These are phyloP conservation scores for Pseudogymnoascus verrucosus DNA, from an alignment of 2,329 filamentous ascomycete species.

Conservation along the genomic window DNA sequence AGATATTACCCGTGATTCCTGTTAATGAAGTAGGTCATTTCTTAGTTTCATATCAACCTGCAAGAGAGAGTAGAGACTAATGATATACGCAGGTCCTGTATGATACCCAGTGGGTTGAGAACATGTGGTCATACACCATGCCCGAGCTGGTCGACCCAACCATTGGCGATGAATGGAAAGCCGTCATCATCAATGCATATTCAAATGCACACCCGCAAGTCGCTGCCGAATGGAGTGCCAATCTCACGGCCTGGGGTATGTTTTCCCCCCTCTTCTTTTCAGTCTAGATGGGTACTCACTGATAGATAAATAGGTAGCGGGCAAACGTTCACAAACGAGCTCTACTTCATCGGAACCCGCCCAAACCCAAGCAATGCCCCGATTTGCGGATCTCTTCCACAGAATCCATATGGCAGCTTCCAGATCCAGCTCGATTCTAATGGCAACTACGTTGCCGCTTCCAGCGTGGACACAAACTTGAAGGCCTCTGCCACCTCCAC, in stretches of 20 bases:
- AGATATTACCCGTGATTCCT: slow-evolving; percentile 19
- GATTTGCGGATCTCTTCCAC: slow-evolving; percentile 20
- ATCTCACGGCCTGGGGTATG: slow-evolving; percentile 21
- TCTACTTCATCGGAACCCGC: slow-evolving; percentile 22
- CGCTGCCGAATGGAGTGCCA: slow-evolving; percentile 20
- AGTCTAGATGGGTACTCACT: not conserved
- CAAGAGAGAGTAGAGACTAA: not conserved
- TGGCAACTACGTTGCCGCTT: slow-evolving; percentile 17
- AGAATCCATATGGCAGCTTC: slow-evolving; percentile 22
- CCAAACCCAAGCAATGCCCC: slow-evolving; percentile 19
- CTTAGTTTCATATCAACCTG: not conserved
- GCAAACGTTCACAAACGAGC: slow-evolving; percentile 21
- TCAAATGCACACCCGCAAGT: slow-evolving; percentile 20
- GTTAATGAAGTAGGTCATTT: slow-evolving; percentile 7
- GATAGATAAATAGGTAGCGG: slow-evolving; percentile 16
- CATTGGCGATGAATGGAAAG: slow-evolving; percentile 21
- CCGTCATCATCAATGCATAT: slow-evolving; percentile 21
- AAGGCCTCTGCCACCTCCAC: slow-evolving; percentile 15
- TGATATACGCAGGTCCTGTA: slow-evolving; percentile 17
- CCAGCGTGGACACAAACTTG: slow-evolving; percentile 14
- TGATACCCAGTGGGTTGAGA: slow-evolving; percentile 20
- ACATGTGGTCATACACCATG: slow-evolving; percentile 20
- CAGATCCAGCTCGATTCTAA: slow-evolving; percentile 17
- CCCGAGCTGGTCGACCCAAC: slow-evolving; percentile 18
- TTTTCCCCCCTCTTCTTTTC: not conserved